A percentile compares a stretch with the other conserved stretches of the same genome.
phyloP scores from a whole-genome alignment of 1,284 basidiomycete genomes.

The Sporisorium graminicola region DNA sequence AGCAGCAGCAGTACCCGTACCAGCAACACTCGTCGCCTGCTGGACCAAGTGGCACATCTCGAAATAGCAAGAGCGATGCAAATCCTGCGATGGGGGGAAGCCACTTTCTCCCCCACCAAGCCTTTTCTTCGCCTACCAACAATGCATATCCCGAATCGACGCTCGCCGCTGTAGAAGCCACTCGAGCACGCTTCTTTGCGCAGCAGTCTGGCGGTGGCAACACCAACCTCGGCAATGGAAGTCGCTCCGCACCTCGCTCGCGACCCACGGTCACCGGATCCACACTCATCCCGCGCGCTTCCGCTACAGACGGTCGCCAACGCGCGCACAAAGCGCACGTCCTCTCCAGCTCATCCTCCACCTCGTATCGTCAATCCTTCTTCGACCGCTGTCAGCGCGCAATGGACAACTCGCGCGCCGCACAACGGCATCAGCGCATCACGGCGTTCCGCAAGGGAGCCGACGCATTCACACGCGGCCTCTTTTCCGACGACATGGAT shows the following conservation, averaged over 20 bases:
- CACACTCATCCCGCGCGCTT: background rate
- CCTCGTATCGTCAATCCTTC: constrained; percentile 33
- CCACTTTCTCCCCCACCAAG: constrained; percentile 24
- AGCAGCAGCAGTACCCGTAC: background rate
- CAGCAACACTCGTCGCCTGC: constrained; percentile 10
- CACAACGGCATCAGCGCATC: background rate
- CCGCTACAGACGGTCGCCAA: background rate
- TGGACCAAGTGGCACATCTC: constrained; percentile 7
- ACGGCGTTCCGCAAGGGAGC: constrained; percentile 23
- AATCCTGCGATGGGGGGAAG: background rate
- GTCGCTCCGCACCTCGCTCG: background rate
- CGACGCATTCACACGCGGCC: constrained; percentile 15
- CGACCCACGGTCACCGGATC: constrained; percentile 22
- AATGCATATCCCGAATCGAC: constrained; percentile 38
- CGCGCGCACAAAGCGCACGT: constrained; percentile 14
- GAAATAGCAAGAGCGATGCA: background rate
- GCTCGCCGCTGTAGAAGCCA: constrained; percentile 28
- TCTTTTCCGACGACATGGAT: constrained; percentile 32
- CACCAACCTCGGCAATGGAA: background rate
- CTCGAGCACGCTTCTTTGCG: constrained; percentile 36
- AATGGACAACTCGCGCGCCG: constrained; percentile 15
- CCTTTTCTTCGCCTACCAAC: constrained; percentile 27
- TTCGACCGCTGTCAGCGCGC: constrained; percentile 43
- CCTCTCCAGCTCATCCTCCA: constrained; percentile 6
- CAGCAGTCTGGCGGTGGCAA: constrained; percentile 10